Evolutionary conservation across 257 asterid genomes (phyloP), one percentile per base, ranked within the genome.

Genomic region (Catharanthus roseus): DNA sequence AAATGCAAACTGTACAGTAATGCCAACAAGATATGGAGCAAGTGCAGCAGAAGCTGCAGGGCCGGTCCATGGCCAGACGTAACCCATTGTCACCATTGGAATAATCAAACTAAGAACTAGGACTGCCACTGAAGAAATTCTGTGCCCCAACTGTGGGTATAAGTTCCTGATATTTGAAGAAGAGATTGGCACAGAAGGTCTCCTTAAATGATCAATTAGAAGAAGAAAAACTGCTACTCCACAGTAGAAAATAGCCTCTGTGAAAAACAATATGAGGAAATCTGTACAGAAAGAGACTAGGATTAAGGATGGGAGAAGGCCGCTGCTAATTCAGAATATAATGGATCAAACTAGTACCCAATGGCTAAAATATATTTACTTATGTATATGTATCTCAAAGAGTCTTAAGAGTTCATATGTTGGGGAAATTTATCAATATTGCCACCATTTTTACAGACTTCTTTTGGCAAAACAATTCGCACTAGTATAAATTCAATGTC

Each of bases 21-120:
- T 87, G 68, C 99, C 99, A 47, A 93, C 97, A 69, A 91, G 99
- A 75, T 91, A 93, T 8, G 97, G 97, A 65, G 97, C 96, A 49
- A 93, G 83, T 67, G 99, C 89, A 69, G 99, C 97, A 70, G 97
- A 93, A 84, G 99, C 99, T 50, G 99, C 99, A 13, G 97, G 99
- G 73, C 99, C 99, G 4, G 99, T 93, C 99, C 97, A 93, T 47
- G 99, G 97, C 99, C 99, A 93, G 70, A 93, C 97, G 15, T 86
- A 85, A 41, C 97, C 99, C 96, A 91, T 91, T 6, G 99, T 91
- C 70, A 88, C 95, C 82, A 85, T 89, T 16, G 99, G 99, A 75
- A 93, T 88, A 58, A 82, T 70, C 57, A 93, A 86, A 76, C 96
- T 91, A 45, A 86, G 93, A 71, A 84, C 95, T 86, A 91, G 82